Evolutionary conservation across 257 asterid genomes (phyloP).

Genomic region (Solanum gandarillasii): DNA sequence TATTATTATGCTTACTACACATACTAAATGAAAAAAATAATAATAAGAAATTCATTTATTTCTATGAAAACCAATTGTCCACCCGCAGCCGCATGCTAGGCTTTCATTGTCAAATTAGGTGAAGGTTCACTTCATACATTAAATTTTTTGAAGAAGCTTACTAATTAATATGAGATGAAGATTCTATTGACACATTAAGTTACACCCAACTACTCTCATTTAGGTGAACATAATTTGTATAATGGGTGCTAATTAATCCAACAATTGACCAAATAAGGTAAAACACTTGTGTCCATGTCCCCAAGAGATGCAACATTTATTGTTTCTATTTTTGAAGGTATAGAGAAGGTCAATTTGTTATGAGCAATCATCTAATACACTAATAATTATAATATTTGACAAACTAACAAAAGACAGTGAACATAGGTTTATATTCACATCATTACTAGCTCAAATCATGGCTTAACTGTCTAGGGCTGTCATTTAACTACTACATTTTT

Average conservation of each 20-base stretch:
- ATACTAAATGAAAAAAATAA: too few species aligned
- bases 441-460: not conserved
- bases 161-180: not conserved
- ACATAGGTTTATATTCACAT: not conserved
- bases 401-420: not conserved
- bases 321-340: not conserved
- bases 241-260: not conserved
- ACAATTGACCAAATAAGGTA: not conserved
- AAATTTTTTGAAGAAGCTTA: not conserved
- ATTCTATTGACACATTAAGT: not conserved
- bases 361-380: not conserved
- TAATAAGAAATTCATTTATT: too few species aligned
- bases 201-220: not conserved
- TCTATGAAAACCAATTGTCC: not conserved
- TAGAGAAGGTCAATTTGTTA: not conserved
- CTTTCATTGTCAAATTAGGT: not conserved
- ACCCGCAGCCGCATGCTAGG: not conserved
- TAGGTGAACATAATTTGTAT: not conserved
- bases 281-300: not conserved
- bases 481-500: not conserved
- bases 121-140: not conserved
- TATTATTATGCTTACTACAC: too few species aligned
- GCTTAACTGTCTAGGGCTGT: not conserved
- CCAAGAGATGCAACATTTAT: not conserved
- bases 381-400: not conserved